phyloP scores from a whole-genome alignment of 2,329 filamentous ascomycete genomes.

The Endothia cerciana region DNA sequence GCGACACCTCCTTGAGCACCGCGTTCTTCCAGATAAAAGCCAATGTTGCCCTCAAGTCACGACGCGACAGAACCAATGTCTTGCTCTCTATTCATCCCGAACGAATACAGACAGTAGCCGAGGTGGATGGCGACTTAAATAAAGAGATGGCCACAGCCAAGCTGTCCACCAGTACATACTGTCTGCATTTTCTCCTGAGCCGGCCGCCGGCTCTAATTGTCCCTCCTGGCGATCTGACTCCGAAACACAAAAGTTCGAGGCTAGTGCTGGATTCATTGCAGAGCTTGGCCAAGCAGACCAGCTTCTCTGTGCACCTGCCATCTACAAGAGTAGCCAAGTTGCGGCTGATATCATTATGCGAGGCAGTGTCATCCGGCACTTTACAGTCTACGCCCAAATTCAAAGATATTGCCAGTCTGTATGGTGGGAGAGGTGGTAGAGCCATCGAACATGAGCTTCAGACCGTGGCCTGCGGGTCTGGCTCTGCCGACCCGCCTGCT shows the following conservation, averaged over 20 bases:
- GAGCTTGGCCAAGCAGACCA: constrained; percentile 3
- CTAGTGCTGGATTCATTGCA: constrained; percentile 13
- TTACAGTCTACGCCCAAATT: constrained; percentile 11
- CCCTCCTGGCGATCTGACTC: constrained; percentile 15
- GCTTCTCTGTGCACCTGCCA: constrained; percentile 6
- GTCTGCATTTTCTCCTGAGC: constrained; percentile 7
- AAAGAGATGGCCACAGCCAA: background rate
- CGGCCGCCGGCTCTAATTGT: constrained; percentile 9
- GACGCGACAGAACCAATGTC: constrained; percentile 16
- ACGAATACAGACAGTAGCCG: constrained; percentile 4
- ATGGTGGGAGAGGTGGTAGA: constrained; percentile 25
- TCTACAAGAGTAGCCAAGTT: background rate
- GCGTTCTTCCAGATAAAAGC: constrained; percentile 18
- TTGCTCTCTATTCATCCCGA: constrained; percentile 9
- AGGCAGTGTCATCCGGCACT: constrained; percentile 11
- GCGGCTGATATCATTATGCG: constrained; percentile 4
- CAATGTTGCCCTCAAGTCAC: constrained; percentile 10
- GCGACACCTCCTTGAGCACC: background rate
- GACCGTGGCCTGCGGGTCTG: background rate
- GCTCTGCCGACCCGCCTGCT: background rate
- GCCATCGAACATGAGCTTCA: constrained; percentile 12
- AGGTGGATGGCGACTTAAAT: background rate
- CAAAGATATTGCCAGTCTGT: constrained; percentile 21
- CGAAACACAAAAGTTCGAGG: constrained; percentile 17
- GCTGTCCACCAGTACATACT: constrained; percentile 13